Evolutionary conservation across 371 early-diverging fungal species (phyloP).

Genomic region (Mucor indicus): DNA sequence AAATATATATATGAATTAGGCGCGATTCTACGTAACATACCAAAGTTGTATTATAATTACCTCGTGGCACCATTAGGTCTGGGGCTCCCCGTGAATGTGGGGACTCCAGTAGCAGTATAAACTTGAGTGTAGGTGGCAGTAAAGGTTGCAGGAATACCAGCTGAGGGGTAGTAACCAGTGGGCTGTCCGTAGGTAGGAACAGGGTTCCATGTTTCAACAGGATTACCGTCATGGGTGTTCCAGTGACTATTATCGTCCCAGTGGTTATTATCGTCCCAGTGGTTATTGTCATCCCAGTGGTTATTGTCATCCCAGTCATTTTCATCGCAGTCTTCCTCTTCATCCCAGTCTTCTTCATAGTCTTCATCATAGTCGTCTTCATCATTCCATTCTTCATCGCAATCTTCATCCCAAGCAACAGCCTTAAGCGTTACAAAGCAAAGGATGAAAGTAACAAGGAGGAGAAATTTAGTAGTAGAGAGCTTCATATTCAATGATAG

Average conservation of each 20-base stretch:
- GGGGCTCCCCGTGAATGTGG: not conserved
- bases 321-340: not conserved
- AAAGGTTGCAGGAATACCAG: not conserved
- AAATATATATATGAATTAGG: too few species aligned
- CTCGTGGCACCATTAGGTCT: not conserved
- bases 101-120: not conserved
- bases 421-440: not conserved
- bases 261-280: not conserved
- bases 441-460: not conserved
- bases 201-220: not conserved
- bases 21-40: too few species aligned
- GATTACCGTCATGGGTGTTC: not conserved
- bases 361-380: slow-evolving; percentile 1
- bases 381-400: not conserved
- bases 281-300: not conserved
- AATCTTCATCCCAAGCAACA: slow-evolving; percentile 4
- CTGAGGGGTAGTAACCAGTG: not conserved
- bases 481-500: slow-evolving; percentile 3
- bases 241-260: too few species aligned
- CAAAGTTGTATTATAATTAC: not conserved
- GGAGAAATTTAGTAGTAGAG: not conserved
- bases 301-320: not conserved
- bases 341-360: slow-evolving; percentile 1
- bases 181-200: not conserved
- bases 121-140: slow-evolving; percentile 5